phyloP scores from a whole-genome alignment of 176 grass and related monocot species.

The Hyparrhenia diplandra region DNA sequence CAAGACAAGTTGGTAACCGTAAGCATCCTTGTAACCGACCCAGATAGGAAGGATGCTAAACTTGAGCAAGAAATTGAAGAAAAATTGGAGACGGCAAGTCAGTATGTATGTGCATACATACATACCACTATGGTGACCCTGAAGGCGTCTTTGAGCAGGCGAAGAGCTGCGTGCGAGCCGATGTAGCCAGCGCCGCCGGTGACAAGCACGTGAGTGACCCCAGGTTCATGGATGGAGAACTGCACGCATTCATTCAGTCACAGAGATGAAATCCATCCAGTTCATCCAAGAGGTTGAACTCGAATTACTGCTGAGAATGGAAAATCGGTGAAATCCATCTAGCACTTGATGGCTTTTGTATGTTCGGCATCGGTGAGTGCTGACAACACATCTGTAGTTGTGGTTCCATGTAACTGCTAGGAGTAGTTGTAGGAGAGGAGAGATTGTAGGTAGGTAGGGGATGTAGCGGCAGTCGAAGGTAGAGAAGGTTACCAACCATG shows the following conservation, averaged over 20 bases:
- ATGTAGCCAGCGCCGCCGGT: constrained; percentile 88
- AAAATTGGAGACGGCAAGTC: neutral
- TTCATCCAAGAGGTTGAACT: too few species aligned
- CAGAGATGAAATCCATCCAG: constrained; percentile 5
- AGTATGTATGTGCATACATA: neutral
- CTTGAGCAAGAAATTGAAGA: too few species aligned
- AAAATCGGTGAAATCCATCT: too few species aligned
- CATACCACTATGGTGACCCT: constrained; percentile 91
- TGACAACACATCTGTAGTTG: too few species aligned
- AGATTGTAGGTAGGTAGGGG: too few species aligned
- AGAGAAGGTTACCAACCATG: neutral
- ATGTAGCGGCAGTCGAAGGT: too few species aligned
- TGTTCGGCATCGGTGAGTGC: too few species aligned
- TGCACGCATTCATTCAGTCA: constrained; percentile 17
- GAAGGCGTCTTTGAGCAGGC: constrained; percentile 72
- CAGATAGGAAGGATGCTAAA: too few species aligned
- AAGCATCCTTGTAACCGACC: neutral
- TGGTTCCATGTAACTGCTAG: too few species aligned
- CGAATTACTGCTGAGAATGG: too few species aligned
- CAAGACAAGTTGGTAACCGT: neutral
- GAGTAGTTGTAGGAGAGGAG: too few species aligned
- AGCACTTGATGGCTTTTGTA: too few species aligned
- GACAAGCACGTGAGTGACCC: constrained; percentile 75
- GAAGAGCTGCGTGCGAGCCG: constrained; percentile 78
- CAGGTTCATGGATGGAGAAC: constrained; percentile 78